Evolutionary conservation across 768 basidiomycete species (phyloP).

Genomic region (Suillus spraguei): DNA sequence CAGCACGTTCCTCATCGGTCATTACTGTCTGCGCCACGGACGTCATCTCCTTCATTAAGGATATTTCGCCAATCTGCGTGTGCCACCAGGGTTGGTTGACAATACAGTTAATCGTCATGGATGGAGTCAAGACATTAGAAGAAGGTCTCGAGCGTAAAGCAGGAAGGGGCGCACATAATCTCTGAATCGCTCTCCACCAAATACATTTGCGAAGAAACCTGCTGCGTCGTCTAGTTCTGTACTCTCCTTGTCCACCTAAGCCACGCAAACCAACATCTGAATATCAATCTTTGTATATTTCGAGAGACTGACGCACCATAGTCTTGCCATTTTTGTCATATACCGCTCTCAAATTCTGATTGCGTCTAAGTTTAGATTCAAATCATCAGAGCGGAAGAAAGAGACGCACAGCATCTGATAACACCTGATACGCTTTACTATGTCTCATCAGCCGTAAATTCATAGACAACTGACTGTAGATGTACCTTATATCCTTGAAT

Average conservation of each 20-base stretch:
- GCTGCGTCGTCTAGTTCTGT: conserved; percentile 89
- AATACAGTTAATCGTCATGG: background rate
- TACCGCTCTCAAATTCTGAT: conserved; percentile 76
- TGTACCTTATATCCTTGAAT: conserved; percentile 94
- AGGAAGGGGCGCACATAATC: conserved; percentile 70
- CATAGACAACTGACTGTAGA: conserved; percentile 13
- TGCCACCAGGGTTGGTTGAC: background rate
- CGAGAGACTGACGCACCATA: conserved; percentile 54
- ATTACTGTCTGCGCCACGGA: conserved; percentile 84
- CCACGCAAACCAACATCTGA: conserved; percentile 9
- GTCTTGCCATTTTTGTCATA: conserved; percentile 97
- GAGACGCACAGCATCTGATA: conserved; percentile 73
- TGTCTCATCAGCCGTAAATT: conserved; percentile 15
- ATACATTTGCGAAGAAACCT: conserved; percentile 93
- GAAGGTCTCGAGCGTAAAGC: conserved; percentile 5
- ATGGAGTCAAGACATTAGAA: conserved; percentile 6
- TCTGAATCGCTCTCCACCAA: conserved; percentile 90
- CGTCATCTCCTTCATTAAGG: conserved; percentile 93
- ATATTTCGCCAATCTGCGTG: conserved; percentile 93
- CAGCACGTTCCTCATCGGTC: conserved; percentile 91
- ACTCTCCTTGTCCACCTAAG: conserved; percentile 77
- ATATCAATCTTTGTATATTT: conserved; percentile 12
- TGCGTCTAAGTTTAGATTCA: background rate
- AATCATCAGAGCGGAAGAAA: conserved; percentile 13
- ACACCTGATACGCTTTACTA: conserved; percentile 94